These are phyloP conservation scores for Fragaria nilgerrensis DNA, from an alignment of 306 rosid species.

Conservation along the genomic window DNA sequence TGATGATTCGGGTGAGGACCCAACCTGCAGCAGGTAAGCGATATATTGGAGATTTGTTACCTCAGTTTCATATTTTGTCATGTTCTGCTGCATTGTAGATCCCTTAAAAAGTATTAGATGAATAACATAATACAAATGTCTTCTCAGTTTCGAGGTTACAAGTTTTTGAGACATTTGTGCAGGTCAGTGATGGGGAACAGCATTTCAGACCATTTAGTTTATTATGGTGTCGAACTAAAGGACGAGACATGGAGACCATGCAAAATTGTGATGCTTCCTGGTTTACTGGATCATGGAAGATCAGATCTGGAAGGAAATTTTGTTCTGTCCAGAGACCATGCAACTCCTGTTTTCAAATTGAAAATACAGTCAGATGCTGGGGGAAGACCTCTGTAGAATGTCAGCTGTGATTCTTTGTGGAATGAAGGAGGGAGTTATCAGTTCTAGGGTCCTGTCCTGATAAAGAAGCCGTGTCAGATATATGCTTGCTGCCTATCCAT, in stretches of 20 bases:
- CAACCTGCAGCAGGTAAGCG: conserved; percentile 79
- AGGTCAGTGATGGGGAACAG: conserved; percentile 89
- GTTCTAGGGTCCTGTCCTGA: not conserved
- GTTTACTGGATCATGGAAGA: conserved; percentile 24
- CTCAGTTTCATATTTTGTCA: not conserved
- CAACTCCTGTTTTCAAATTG: conserved; percentile 46
- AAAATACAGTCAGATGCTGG: conserved; percentile 32
- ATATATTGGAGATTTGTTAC: not conserved
- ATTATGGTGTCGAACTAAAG: conserved; percentile 58
- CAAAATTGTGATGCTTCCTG: conserved; percentile 61
- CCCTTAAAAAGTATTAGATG: not conserved
- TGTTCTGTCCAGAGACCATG: conserved; percentile 54
- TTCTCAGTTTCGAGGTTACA: conserved; percentile 17
- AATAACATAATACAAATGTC: not conserved
- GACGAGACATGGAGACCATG: conserved; percentile 53
- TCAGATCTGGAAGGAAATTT: conserved; percentile 61
- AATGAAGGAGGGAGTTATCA: not conserved
- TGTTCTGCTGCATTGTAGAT: not conserved
- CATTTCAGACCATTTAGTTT: conserved; percentile 66
- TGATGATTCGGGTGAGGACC: conserved; percentile 62
- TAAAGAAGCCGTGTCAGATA: conserved; percentile 7
- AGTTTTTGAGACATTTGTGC: conserved; percentile 36
- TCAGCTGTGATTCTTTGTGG: not conserved
- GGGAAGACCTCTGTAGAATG: conserved; percentile 17
- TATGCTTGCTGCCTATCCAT: conserved; percentile 14